Base-by-base conservation (phyloP, 345 rosid species). In the Lagerstroemia speciosa region DNA sequence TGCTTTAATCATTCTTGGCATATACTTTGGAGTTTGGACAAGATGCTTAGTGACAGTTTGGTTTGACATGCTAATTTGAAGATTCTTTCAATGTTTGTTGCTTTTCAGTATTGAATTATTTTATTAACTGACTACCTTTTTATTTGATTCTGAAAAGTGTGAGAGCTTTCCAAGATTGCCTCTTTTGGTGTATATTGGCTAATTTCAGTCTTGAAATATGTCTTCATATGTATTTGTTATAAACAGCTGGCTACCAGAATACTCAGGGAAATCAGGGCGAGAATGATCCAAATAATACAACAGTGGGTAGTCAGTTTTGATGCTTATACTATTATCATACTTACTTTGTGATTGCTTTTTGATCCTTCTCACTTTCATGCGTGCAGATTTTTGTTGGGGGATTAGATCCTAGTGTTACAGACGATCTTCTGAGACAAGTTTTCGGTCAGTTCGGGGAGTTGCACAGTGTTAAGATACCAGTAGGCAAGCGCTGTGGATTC, bases 401-500 rank as follows among this genome's bases (percentile, higher is more conserved):
- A 24, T 76, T 94, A 82, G 99, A 91, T 82, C 83, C 90, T 33
- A 84, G 86, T 70, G 93, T 94, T 76, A 76, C 99, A 37, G 99
- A 94, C 74, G 99, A 91, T 27, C 43, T 65, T 64, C 81, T 94
- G 79, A 88, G 86, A 78, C 77, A 84, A 58, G 80, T 91, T 40
- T 94, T 94, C 74, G 76, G 95, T 76, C 91, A 94, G 75, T 87
- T 75, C 76, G 99, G 99, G 17, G 92, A 91, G 73, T 75, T 94
- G 67, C 87, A 89, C 74, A 96, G 89, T 80, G 98, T 94, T 75
- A 91, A 94, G 83, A 91, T 94, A 69, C 97, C 99, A 27, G 78
- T 81, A 36, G 92, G 92, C 83, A 94, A 94, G 79, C 91, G 96
- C 58, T 94, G 99, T 74, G 97, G 99, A 34, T 94, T 94, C 79